These are phyloP conservation scores for Trichoderma koningiopsis DNA, from an alignment of 2,329 filamentous ascomycete species.

Conservation along the genomic window DNA sequence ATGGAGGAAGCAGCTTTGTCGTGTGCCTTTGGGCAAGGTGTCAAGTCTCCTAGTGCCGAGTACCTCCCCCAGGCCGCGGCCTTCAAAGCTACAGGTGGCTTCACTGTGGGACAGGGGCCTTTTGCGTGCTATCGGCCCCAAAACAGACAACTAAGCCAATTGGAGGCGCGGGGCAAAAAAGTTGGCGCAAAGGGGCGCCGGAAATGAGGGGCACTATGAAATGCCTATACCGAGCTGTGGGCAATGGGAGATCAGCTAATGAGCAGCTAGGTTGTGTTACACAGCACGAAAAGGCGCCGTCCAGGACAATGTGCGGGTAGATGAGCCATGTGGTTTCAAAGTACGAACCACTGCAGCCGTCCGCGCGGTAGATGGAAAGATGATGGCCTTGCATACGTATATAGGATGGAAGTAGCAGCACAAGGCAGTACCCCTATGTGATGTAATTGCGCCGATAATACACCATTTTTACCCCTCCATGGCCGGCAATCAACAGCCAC, in stretches of 20 bases:
- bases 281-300: not conserved
- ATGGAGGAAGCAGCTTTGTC: conserved; percentile 27
- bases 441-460: not conserved
- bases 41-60: conserved; percentile 28
- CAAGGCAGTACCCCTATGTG: not conserved
- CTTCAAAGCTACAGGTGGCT: conserved; percentile 19
- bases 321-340: not conserved
- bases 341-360: not conserved
- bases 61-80: conserved; percentile 7
- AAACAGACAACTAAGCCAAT: conserved; percentile 26
- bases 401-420: not conserved
- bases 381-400: not conserved
- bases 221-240: not conserved
- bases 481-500: not conserved
- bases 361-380: not conserved
- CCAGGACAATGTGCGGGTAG: not conserved
- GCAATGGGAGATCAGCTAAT: not conserved
- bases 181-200: not conserved
- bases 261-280: not conserved
- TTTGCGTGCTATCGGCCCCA: conserved; percentile 3
- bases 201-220: conserved; percentile 8
- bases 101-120: conserved; percentile 34
- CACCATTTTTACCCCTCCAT: conserved; percentile 4
- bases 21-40: conserved; percentile 42
- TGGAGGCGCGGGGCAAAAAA: conserved; percentile 33